Evolutionary conservation across 208 protist genomes (phyloP).

Genomic region (Crithidia sp.): DNA sequence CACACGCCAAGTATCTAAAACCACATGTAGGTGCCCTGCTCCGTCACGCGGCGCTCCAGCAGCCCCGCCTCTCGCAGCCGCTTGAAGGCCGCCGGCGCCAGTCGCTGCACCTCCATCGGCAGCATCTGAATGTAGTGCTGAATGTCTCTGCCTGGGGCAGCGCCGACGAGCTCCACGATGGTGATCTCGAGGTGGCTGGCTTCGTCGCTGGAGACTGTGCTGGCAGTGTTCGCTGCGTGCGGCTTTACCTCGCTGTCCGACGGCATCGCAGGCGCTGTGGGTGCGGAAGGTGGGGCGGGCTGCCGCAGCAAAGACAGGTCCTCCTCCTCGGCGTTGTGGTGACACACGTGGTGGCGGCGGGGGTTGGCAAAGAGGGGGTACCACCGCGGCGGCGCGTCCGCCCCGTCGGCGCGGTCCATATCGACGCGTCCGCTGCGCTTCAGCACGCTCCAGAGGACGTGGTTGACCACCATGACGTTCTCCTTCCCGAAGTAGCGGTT

Average conservation of each 20-base stretch:
- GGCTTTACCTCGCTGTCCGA: not conserved
- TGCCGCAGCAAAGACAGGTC: slow-evolving; percentile 67
- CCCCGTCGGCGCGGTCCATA: slow-evolving; percentile 67
- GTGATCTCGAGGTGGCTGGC: slow-evolving; percentile 44
- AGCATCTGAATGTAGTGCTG: slow-evolving; percentile 75
- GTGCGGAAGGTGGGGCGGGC: slow-evolving; percentile 1
- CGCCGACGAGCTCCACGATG: slow-evolving; percentile 57
- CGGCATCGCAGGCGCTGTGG: slow-evolving; percentile 15
- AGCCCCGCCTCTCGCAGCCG: slow-evolving; percentile 69
- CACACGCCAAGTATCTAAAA: slow-evolving; percentile 18
- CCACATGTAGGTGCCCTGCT: slow-evolving; percentile 80
- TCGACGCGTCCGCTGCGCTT: slow-evolving; percentile 81
- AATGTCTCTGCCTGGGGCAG: slow-evolving; percentile 62
- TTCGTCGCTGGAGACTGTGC: too few relatives aligned
- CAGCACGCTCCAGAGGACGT: slow-evolving; percentile 78
- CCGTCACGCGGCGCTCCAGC: slow-evolving; percentile 55
- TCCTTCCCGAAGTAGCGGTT: slow-evolving; percentile 85
- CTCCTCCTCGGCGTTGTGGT: slow-evolving; percentile 76
- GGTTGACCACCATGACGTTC: slow-evolving; percentile 66
- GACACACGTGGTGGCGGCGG: slow-evolving; percentile 53
- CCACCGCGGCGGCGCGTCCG: slow-evolving; percentile 69
- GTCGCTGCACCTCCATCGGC: slow-evolving; percentile 37
- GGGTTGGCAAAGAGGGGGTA: slow-evolving; percentile 67
- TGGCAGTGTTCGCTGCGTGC: not conserved
- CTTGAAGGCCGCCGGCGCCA: slow-evolving; percentile 70